A percentile compares a stretch with the other conserved stretches of the same genome.
Conservation (phyloP, 2,329 filamentous ascomycete genomes). For the Penicillium brasilianum region DNA sequence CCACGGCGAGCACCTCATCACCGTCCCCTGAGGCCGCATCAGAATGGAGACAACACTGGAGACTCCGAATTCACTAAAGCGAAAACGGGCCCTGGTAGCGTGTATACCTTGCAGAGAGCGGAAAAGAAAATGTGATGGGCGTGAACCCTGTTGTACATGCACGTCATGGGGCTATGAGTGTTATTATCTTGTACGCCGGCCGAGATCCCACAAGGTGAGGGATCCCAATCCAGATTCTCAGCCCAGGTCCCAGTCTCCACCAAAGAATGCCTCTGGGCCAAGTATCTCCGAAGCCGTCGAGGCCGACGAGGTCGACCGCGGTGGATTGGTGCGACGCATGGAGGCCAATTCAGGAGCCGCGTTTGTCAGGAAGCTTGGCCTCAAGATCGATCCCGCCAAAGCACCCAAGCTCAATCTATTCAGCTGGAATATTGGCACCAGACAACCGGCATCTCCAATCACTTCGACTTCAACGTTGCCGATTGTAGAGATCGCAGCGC, state of each 20-base stretch:
- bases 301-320: conserved; percentile 12
- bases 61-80: conserved; percentile 23
- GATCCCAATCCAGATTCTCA: conserved; percentile 7
- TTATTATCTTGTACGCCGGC: conserved; percentile 26
- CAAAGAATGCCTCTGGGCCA: not conserved
- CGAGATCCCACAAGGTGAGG: conserved; percentile 13
- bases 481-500: conserved; percentile 54
- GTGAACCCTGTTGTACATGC: conserved; percentile 35
- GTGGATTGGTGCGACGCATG: conserved; percentile 40
- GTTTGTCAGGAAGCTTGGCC: conserved; percentile 58
- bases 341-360: conserved; percentile 62
- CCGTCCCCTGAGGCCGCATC: not conserved
- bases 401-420: conserved; percentile 59
- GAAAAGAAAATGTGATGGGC: conserved; percentile 38
- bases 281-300: not conserved
- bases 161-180: conserved; percentile 37
- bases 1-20: no score
- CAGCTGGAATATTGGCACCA: conserved; percentile 57
- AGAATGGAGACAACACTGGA: not conserved
- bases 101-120: conserved; percentile 38
- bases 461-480: conserved; percentile 23
- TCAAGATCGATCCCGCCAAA: conserved; percentile 58
- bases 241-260: not conserved
- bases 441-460: conserved; percentile 27
- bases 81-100: conserved; percentile 32